A percentile compares a stretch with the other conserved stretches of the same genome.
phyloP scores from a whole-genome alignment of 75 land plant species.

The Pinus albicaulis region DNA sequence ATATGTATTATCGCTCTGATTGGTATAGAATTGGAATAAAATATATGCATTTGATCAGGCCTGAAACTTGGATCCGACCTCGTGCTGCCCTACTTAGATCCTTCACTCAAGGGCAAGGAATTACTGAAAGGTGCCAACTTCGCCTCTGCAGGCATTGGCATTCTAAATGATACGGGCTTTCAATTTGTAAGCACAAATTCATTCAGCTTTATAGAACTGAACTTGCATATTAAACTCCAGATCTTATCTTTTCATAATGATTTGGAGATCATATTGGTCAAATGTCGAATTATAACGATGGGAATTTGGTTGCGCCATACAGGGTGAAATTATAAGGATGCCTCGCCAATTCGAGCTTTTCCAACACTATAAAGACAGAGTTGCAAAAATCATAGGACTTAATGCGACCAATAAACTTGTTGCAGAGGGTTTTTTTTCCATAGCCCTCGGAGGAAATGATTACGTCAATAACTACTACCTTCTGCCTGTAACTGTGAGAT shows the following conservation, averaged over 20 bases:
- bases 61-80: constrained; percentile 16
- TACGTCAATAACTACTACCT: constrained; percentile 82
- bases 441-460: constrained; percentile 66
- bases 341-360: constrained; percentile 49
- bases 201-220: too few relatives aligned
- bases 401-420: constrained; percentile 27
- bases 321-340: constrained; percentile 58
- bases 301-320: not conserved
- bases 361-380: constrained; percentile 31
- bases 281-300: not conserved
- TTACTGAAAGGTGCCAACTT: constrained; percentile 47
- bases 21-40: too few relatives aligned
- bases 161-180: constrained; percentile 49
- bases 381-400: constrained; percentile 38
- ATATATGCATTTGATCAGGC: constrained; percentile 12
- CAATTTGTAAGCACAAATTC: constrained; percentile 36
- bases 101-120: constrained; percentile 1
- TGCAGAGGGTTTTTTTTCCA: constrained; percentile 30
- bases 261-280: too few relatives aligned
- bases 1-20: too few relatives aligned
- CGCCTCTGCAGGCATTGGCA: constrained; percentile 56
- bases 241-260: too few relatives aligned
- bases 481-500: constrained; percentile 41
- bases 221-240: too few relatives aligned
- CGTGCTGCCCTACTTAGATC: constrained; percentile 29